Percentiles rank a stretch among this genome's conserved stretches.
These are phyloP conservation scores for Picochlorum sp. DNA, from an alignment of 139 green algal species.

Conservation along the genomic window DNA sequence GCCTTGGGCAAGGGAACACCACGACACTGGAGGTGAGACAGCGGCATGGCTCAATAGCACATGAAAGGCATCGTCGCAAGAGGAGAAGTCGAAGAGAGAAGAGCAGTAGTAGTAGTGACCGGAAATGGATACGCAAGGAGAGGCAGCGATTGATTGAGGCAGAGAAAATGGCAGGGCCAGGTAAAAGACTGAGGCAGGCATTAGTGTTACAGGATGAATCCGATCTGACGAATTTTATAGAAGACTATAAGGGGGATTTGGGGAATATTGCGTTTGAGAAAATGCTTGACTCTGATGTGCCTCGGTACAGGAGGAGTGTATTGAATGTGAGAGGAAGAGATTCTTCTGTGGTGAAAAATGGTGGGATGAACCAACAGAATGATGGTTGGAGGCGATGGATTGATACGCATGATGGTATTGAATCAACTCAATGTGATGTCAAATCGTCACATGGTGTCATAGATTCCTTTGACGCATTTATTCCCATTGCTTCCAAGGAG, in stretches of 20 bases:
- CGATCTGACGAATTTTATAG: not conserved
- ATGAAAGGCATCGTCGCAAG: too few relatives aligned
- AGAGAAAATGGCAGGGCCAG: not conserved
- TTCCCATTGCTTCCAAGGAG: too few relatives aligned
- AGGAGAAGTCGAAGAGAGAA: too few relatives aligned
- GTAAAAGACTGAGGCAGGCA: not conserved
- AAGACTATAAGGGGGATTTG: constrained; percentile 33
- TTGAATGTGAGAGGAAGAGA: not conserved
- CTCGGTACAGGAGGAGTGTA: constrained; percentile 32
- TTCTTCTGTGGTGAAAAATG: not conserved
- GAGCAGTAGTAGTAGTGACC: too few relatives aligned
- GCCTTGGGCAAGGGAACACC: not conserved
- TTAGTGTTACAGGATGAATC: not conserved
- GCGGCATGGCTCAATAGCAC: not conserved
- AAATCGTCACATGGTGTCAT: too few relatives aligned
- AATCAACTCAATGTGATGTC: too few relatives aligned
- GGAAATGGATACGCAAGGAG: not conserved
- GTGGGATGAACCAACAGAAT: not conserved
- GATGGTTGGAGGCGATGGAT: not conserved
- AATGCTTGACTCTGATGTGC: constrained; percentile 47
- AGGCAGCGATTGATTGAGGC: not conserved
- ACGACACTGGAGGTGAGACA: not conserved
- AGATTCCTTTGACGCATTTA: too few relatives aligned
- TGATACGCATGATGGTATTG: too few relatives aligned
- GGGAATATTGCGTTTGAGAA: constrained; percentile 53